phyloP scores from a whole-genome alignment of 768 basidiomycete species.

The Cyathus striatus region DNA sequence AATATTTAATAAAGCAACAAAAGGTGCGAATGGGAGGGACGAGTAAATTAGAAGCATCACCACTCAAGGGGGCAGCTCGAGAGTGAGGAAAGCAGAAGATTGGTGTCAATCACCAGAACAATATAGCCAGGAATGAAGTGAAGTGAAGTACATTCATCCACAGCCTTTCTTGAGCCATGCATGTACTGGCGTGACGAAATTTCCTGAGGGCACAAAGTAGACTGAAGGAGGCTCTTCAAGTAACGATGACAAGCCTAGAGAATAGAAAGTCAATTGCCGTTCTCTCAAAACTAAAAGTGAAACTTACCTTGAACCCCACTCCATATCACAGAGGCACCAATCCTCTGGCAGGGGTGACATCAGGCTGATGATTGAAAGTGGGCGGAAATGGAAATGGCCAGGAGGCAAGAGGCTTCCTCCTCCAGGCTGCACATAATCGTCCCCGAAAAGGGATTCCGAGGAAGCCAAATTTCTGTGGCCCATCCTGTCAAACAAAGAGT shows the following conservation, averaged over 20 bases:
- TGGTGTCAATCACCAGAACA: conserved; percentile 89
- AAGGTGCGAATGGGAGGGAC: no score
- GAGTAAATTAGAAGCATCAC: no score
- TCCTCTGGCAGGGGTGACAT: conserved; percentile 83
- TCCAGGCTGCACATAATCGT: no score
- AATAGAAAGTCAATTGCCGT: conserved; percentile 10
- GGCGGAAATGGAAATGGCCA: no score
- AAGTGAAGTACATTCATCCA: conserved; percentile 34
- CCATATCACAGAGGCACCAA: conserved; percentile 94
- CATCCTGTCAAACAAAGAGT: no score
- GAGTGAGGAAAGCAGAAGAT: conserved; percentile 85
- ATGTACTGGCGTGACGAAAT: conserved; percentile 29
- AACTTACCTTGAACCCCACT: conserved; percentile 87
- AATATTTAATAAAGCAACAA: no score
- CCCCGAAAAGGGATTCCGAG: no score
- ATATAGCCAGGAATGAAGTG: conserved; percentile 81
- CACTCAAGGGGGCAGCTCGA: no score
- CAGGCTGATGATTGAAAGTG: conserved; percentile 64
- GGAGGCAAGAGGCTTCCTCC: no score
- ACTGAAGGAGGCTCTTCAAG: conserved; percentile 61
- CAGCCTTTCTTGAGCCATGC: conserved; percentile 19
- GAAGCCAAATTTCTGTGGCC: no score
- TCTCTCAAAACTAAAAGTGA: conserved; percentile 4
- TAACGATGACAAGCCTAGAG: conserved; percentile 69
- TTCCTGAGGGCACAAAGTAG: no score